Base-by-base conservation (phyloP, 176 grass and related monocot genomes). In the Calamus simplicifolius region DNA sequence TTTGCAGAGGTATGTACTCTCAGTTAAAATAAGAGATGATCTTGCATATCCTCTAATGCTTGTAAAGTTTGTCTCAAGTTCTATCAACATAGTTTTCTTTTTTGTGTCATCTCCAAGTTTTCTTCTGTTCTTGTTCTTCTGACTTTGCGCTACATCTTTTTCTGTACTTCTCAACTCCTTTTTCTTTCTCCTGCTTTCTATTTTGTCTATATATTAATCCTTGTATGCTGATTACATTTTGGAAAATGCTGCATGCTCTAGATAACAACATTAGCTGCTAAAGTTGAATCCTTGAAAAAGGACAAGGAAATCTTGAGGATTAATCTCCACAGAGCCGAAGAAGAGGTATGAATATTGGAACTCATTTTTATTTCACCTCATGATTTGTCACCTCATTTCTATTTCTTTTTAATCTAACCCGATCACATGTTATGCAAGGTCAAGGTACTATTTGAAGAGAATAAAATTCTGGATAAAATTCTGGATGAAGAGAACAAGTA, bases 251-350 rank as follows among this genome's bases (percentile, higher is more conserved):
- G 17, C 5, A 62, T 58, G 6, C 30, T 62, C n/a, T 59, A 88
- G 87, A 38, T 85, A 52, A 67, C 73, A 49, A 53, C 73, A 19
- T 43, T 88, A 54, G 64, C 49, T 26, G 69, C 49, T 25, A 50
- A 85, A 82, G 73, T 91, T 17, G 48, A 88, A 69, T 77, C 61
- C 27, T 72, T 97, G 59, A 75, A 78, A 25, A 88, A 77, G 51
- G 84, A 97, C 51, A 97, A 88, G 69, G 87, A 97, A 49, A 43
- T 74, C 59, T n/a, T 90, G 10, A 80, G 29, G 25, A 70, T 75
- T 62, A 97, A 91, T 66, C 93, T 97, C 19, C 54, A 79, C 57
- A 91, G 43, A 81, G 87, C 84, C 56, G 93, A 97, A 61, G 87
- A 85, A 6, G 93, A 97, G 87, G 93, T 97, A 74, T 74, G 43